Evolutionary conservation across 352 stramenopile species (phyloP).

Genomic region (Phytophthora vignae): DNA sequence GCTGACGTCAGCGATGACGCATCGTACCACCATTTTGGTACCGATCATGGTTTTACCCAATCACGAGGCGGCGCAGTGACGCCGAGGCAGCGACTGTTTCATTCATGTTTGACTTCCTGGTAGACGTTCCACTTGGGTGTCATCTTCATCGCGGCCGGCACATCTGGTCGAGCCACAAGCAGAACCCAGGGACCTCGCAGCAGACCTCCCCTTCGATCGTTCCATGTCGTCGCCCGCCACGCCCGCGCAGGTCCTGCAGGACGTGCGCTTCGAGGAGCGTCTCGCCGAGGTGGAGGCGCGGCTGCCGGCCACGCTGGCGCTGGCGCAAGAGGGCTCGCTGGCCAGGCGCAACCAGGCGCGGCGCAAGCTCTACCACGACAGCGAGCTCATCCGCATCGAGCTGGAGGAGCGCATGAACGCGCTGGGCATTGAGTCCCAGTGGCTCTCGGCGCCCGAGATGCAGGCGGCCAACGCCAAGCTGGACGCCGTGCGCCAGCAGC

Average conservation of each 20-base stretch:
- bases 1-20: background rate
- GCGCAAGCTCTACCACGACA: constrained; percentile 75
- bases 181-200: constrained; percentile 3
- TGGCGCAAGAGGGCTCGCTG: constrained; percentile 53
- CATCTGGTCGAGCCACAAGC: constrained; percentile 10
- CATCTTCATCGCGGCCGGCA: background rate
- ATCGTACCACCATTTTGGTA: background rate
- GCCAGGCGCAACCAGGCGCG: constrained; percentile 79
- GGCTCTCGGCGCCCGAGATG: constrained; percentile 54
- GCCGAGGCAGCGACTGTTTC: background rate
- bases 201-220: background rate
- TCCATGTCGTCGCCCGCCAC: constrained; percentile 41
- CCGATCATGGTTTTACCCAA: background rate
- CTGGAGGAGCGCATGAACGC: constrained; percentile 81
- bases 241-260: constrained; percentile 62
- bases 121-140: background rate
- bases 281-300: constrained; percentile 61
- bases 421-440: constrained; percentile 70
- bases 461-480: constrained; percentile 60
- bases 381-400: constrained; percentile 79
- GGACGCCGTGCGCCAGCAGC: constrained; percentile 66
- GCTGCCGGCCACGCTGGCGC: constrained; percentile 50
- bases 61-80: background rate
- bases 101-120: background rate
- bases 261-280: constrained; percentile 64